Conservation (phyloP, 176 grass and related monocot genomes). For the Zoysia pacifica region DNA sequence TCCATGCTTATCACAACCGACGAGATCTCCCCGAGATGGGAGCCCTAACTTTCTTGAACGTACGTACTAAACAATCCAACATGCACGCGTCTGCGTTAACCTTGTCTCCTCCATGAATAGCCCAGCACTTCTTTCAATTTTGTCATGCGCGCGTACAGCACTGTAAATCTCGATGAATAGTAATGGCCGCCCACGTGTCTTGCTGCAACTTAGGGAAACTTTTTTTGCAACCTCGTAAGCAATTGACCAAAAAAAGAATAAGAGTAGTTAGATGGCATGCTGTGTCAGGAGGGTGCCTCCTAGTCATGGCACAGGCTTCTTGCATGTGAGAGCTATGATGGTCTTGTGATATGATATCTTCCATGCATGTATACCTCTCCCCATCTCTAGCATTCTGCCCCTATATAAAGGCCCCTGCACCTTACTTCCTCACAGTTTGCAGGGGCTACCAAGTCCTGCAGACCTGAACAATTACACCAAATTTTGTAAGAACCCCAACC, state of each 20-base stretch:
- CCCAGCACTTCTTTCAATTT: slow-evolving; percentile 16
- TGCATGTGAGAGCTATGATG: slow-evolving; percentile 50
- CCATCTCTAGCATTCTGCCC: neutral
- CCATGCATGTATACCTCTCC: neutral
- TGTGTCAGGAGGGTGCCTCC: no score
- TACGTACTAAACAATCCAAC: slow-evolving; percentile 38
- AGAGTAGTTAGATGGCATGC: no score
- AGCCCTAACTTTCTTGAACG: slow-evolving; percentile 13
- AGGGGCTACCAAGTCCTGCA: slow-evolving; percentile 2
- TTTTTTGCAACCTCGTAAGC: no score
- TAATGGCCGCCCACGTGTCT: no score
- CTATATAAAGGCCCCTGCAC: slow-evolving; percentile 29
- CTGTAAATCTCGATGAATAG: slow-evolving; percentile 1
- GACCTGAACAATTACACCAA: slow-evolving; percentile 1
- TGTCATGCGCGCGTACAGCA: neutral
- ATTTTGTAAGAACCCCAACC: slow-evolving; percentile 13
- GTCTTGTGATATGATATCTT: slow-evolving; percentile 23
- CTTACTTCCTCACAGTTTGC: slow-evolving; percentile 1
- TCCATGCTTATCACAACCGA: neutral
- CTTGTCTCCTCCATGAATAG: slow-evolving; percentile 10
- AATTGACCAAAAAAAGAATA: no score
- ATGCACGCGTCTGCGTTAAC: slow-evolving; percentile 20
- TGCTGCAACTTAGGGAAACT: no score
- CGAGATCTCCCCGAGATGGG: slow-evolving; percentile 28
- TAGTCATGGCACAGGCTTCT: slow-evolving; percentile 18